Evolutionary conservation across 1,139 yeast genomes (phyloP).

Genomic region (Kazachstania sp.): DNA sequence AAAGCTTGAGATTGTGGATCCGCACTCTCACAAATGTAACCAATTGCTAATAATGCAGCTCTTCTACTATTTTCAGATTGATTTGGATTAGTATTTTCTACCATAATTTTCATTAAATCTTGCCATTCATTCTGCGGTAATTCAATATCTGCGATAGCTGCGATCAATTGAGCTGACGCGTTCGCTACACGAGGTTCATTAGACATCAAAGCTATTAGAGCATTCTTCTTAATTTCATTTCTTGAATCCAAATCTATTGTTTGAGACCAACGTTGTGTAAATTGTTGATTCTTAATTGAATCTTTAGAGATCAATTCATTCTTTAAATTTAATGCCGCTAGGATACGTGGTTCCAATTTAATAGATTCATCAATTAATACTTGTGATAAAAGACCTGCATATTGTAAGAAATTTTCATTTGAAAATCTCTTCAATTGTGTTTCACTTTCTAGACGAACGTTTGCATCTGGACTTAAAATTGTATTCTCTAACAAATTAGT

Average conservation of each 20-base stretch:
- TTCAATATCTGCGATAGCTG: constrained; percentile 93
- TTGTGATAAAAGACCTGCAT: constrained; percentile 59
- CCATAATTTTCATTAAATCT: constrained; percentile 70
- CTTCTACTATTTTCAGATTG: constrained; percentile 74
- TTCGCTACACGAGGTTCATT: constrained; percentile 74
- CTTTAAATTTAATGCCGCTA: constrained; percentile 84
- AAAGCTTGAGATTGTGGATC: constrained; percentile 79
- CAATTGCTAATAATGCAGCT: constrained; percentile 81
- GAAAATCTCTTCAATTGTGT: constrained; percentile 66
- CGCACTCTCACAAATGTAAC: constrained; percentile 91
- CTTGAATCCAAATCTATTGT: constrained; percentile 46
- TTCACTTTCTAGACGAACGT: constrained; percentile 73
- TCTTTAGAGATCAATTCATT: constrained; percentile 83
- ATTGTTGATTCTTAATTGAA: constrained; percentile 40
- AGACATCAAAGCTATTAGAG: constrained; percentile 57
- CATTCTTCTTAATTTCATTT: constrained; percentile 55
- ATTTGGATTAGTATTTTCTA: constrained; percentile 73
- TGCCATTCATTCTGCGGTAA: constrained; percentile 86
- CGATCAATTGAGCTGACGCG: constrained; percentile 87
- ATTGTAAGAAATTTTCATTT: constrained; percentile 65
- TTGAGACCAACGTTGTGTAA: constrained; percentile 40
- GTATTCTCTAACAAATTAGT: constrained; percentile 72
- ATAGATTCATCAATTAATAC: constrained; percentile 61
- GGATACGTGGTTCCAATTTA: constrained; percentile 76
- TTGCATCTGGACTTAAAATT: constrained; percentile 53